Evolutionary conservation across 1,139 yeast species (phyloP).

Genomic region (Suhomyces bokatorum): DNA sequence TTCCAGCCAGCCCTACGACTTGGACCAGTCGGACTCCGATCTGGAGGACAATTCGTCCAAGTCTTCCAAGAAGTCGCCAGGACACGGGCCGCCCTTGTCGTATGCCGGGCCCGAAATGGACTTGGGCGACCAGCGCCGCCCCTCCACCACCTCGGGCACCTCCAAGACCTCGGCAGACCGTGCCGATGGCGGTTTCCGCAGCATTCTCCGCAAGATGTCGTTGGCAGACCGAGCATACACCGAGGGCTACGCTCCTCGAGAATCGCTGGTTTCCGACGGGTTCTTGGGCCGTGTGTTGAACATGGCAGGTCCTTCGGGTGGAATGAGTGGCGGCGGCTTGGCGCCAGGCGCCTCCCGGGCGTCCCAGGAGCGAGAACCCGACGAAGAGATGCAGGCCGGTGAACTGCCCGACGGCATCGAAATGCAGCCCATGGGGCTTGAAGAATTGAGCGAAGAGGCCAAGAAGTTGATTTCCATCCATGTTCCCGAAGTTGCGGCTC

Average conservation of each 20-base stretch:
- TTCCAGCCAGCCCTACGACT: slow-evolving; percentile 8
- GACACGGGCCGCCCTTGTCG: neutral
- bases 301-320: slow-evolving; percentile 23
- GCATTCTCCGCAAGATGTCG: slow-evolving; percentile 38
- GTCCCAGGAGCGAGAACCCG: slow-evolving; percentile 23
- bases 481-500: slow-evolving; percentile 26
- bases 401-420: slow-evolving; percentile 29
- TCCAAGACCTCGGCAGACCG: slow-evolving; percentile 6
- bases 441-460: slow-evolving; percentile 43
- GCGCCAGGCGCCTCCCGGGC: slow-evolving; percentile 41
- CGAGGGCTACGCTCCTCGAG: slow-evolving; percentile 17
- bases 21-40: slow-evolving; percentile 13
- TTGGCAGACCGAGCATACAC: slow-evolving; percentile 34
- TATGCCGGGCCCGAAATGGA: slow-evolving; percentile 14
- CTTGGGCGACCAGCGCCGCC: slow-evolving; percentile 25
- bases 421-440: slow-evolving; percentile 36
- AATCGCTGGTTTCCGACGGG: slow-evolving; percentile 34
- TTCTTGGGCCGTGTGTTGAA: slow-evolving; percentile 41
- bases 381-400: slow-evolving; percentile 28
- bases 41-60: slow-evolving; percentile 11
- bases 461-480: slow-evolving; percentile 40
- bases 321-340: slow-evolving; percentile 45
- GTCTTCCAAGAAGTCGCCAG: slow-evolving; percentile 6
- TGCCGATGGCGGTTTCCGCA: slow-evolving; percentile 8
- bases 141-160: slow-evolving; percentile 10